These are phyloP conservation scores for Pseudocercospora fuligena DNA, from an alignment of 2,329 filamentous ascomycete species.

Conservation along the genomic window DNA sequence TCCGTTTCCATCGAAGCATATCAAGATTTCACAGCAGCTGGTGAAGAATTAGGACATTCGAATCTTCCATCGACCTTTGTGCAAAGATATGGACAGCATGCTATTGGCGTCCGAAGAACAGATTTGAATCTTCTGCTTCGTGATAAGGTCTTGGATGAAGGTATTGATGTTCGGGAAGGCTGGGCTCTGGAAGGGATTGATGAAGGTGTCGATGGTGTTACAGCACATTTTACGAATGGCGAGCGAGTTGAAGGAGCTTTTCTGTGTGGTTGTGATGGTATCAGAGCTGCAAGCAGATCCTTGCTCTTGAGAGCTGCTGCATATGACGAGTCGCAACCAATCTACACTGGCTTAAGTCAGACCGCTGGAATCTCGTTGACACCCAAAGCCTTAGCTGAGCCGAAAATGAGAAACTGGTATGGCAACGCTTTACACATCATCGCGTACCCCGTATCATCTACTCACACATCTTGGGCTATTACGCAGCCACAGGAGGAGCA, in stretches of 20 bases:
- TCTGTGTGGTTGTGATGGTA: not conserved
- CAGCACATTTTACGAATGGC: not conserved
- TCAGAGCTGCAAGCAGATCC: not conserved
- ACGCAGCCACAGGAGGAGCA: not conserved
- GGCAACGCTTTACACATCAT: not conserved
- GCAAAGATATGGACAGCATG: not conserved
- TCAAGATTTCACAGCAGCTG: not conserved
- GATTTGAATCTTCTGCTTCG: not conserved
- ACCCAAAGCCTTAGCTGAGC: not conserved
- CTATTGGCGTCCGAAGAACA: not conserved
- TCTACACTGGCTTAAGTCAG: not conserved
- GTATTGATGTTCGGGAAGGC: not conserved
- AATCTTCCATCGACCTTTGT: not conserved
- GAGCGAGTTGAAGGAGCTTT: not conserved
- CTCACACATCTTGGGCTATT: not conserved
- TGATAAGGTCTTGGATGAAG: not conserved
- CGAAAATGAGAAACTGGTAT: not conserved
- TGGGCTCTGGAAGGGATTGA: not conserved
- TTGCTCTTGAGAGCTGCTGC: not conserved
- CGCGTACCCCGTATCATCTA: not conserved
- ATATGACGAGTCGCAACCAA: not conserved
- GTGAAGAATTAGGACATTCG: not conserved
- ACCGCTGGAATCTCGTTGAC: not conserved
- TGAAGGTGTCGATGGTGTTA: not conserved
- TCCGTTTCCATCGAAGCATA: not conserved